These are phyloP conservation scores for Camellia japonica DNA, from an alignment of 148 eudicot species.

Conservation along the genomic window DNA sequence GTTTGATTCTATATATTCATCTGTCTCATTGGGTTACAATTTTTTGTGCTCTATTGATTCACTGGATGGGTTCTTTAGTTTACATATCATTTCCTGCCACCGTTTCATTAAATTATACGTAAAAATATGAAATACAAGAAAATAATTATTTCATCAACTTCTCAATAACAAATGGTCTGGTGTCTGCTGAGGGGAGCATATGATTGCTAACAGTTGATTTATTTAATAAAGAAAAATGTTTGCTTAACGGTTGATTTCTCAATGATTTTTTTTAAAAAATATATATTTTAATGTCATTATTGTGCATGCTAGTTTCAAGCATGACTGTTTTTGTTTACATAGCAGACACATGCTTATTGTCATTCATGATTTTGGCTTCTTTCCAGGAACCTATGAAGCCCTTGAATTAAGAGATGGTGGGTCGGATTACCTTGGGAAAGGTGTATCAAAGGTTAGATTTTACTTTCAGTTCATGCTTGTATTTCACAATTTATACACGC, in stretches of 20 bases:
- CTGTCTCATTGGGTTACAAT: not conserved
- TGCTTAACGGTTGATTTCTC: too few relatives aligned
- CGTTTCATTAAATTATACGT: not conserved
- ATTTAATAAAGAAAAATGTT: not conserved
- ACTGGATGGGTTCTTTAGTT: not conserved
- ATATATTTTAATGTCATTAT: not conserved
- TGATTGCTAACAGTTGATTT: too few relatives aligned
- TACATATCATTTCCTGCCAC: not conserved
- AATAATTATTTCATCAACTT: not conserved
- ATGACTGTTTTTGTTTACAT: not conserved
- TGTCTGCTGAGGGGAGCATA: not conserved
- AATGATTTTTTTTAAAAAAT: not conserved
- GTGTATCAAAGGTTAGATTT: constrained; percentile 41
- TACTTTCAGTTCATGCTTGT: not conserved
- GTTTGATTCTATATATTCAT: not conserved
- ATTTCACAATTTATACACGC: not conserved
- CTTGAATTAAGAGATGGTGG: constrained; percentile 77
- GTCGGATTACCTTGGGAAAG: not conserved
- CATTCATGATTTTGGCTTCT: constrained; percentile 16
- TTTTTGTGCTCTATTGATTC: too few relatives aligned
- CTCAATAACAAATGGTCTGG: not conserved
- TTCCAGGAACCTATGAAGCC: constrained; percentile 28
- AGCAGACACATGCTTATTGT: not conserved
- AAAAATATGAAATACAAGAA: not conserved
- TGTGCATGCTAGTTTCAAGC: not conserved